Evolutionary conservation across 2,329 filamentous ascomycete species (phyloP).

Genomic region (Fusarium caatingaense): DNA sequence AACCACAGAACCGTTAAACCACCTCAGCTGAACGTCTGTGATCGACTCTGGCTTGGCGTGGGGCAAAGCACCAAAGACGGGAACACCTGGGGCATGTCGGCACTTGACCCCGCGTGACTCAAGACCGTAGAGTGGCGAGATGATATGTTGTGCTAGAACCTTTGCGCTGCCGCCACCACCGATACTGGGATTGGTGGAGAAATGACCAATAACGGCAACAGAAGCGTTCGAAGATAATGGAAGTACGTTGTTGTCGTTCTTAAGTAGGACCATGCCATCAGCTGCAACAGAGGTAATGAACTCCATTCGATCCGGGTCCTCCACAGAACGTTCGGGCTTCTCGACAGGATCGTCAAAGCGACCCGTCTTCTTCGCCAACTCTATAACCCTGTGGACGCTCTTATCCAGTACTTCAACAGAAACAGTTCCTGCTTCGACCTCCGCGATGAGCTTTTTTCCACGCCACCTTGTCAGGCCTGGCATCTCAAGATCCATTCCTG

Average conservation of each 20-base stretch:
- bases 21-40: neutral
- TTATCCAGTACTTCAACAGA: neutral
- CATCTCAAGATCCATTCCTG: constrained; percentile 17
- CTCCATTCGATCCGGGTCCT: neutral
- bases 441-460: neutral
- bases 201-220: neutral
- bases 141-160: constrained; percentile 8
- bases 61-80: neutral
- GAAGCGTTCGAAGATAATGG: rapidly evolving
- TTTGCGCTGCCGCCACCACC: constrained; percentile 8
- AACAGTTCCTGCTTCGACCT: neutral
- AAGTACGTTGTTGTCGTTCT: neutral
- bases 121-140: neutral
- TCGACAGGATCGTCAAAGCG: neutral
- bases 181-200: neutral
- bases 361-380: neutral
- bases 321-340: neutral
- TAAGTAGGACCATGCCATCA: constrained; percentile 3
- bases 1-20: neutral
- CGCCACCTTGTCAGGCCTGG: constrained; percentile 11
- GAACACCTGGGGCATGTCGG: neutral
- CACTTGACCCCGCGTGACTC: neutral
- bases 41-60: neutral
- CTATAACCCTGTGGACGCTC: neutral
- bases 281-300: neutral